These are phyloP conservation scores for Houttuynia cordata DNA, from an alignment of 164 flowering plant genomes.

Conservation along the genomic window DNA sequence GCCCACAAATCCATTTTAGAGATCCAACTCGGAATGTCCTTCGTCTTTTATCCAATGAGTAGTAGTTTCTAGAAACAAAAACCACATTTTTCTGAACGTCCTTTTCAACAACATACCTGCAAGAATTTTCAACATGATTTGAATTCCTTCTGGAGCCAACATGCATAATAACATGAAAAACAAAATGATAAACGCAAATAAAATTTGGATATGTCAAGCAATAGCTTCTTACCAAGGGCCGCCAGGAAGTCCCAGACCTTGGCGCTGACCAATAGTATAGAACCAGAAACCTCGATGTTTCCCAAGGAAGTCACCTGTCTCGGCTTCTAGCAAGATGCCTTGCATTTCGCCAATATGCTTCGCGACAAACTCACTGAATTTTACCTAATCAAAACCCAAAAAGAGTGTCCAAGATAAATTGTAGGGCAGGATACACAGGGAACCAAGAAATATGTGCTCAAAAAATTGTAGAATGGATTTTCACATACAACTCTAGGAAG, in stretches of 20 bases:
- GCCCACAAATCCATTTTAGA: constrained; percentile 60
- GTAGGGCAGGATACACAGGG: not conserved
- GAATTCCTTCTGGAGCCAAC: not conserved
- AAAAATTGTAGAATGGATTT: too few species aligned
- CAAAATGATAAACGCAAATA: not conserved
- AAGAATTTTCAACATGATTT: constrained; percentile 1
- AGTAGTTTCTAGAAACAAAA: constrained; percentile 87
- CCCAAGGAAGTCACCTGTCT: constrained; percentile 84
- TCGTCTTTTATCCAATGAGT: constrained; percentile 75
- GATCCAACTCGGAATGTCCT: constrained; percentile 90
- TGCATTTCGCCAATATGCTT: constrained; percentile 91
- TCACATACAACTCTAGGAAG: too few species aligned
- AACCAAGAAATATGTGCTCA: not conserved
- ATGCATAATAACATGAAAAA: not conserved
- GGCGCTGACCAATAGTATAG: constrained; percentile 94
- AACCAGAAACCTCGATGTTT: constrained; percentile 93
- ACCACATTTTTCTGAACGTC: constrained; percentile 79
- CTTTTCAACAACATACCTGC: constrained; percentile 94
- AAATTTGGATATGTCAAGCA: not conserved
- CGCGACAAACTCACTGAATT: constrained; percentile 92
- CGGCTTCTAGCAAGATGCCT: constrained; percentile 90
- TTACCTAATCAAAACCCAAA: constrained; percentile 35
- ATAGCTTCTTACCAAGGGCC: constrained; percentile 94
- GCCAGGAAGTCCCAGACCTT: constrained; percentile 92
- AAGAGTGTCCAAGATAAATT: too few species aligned